Conservation (phyloP, 306 rosid genomes). For the Prunus armeniaca region DNA sequence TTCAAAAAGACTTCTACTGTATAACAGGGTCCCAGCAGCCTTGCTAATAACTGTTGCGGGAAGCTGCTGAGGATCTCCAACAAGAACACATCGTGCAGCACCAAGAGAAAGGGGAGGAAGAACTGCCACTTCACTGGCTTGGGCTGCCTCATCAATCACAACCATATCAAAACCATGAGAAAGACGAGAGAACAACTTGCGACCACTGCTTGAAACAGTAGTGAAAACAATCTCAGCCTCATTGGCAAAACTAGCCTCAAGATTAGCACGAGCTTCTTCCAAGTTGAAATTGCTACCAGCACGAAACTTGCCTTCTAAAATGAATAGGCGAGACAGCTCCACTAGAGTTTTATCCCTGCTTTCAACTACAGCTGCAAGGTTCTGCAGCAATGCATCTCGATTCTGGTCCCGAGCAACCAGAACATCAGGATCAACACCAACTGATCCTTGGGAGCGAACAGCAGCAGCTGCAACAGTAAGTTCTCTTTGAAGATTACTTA, state of each 20-base stretch:
- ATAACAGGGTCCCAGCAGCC: slow-evolving; percentile 97
- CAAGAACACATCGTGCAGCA: slow-evolving; percentile 97
- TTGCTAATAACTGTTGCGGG: slow-evolving; percentile 99
- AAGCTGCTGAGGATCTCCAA: slow-evolving; percentile 99
- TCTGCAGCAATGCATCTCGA: slow-evolving; percentile 79
- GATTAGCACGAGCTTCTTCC: slow-evolving; percentile 95
- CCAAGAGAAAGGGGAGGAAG: slow-evolving; percentile 98
- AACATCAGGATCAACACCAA: slow-evolving; percentile 94
- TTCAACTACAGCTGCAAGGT: slow-evolving; percentile 91
- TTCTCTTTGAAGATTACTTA: slow-evolving; percentile 75
- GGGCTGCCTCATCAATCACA: slow-evolving; percentile 98
- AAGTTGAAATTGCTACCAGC: slow-evolving; percentile 75
- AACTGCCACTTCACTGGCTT: slow-evolving; percentile 94
- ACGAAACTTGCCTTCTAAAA: slow-evolving; percentile 85
- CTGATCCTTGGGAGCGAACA: slow-evolving; percentile 91
- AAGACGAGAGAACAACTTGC: slow-evolving; percentile 93
- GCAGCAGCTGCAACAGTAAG: slow-evolving; percentile 88
- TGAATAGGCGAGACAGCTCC: slow-evolving; percentile 88
- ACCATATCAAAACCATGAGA: slow-evolving; percentile 99
- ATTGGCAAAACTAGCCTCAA: slow-evolving; percentile 98
- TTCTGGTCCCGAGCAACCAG: slow-evolving; percentile 89
- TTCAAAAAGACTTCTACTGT: slow-evolving; percentile 94
- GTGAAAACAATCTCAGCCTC: slow-evolving; percentile 98
- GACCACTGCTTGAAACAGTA: slow-evolving; percentile 97
- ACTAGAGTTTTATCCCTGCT: slow-evolving; percentile 86